Percentiles rank a stretch among this genome's conserved stretches.
Evolutionary conservation across 345 rosid genomes (phyloP).

Genomic region (Eucalyptus cloeziana): DNA sequence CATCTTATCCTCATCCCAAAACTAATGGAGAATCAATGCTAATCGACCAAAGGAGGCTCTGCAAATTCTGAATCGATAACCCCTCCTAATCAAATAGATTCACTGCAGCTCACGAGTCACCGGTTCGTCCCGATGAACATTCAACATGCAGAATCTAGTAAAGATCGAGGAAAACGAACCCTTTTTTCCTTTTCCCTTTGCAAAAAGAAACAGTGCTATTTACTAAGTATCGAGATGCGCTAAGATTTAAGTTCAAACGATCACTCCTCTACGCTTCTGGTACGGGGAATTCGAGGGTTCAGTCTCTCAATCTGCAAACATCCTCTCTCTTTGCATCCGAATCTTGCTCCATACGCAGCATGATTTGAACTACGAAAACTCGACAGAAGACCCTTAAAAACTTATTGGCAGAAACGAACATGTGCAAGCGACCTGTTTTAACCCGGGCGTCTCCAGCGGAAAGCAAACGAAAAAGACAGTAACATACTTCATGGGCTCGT

Average conservation of each 20-base stretch:
- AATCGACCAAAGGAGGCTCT: neutral
- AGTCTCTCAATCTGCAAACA: neutral
- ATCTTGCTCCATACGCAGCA: neutral
- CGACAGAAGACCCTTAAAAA: neutral
- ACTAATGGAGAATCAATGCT: neutral
- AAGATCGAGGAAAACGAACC: neutral
- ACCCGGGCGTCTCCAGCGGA: neutral
- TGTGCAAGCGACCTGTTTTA: neutral
- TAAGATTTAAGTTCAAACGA: neutral
- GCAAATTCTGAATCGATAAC: neutral
- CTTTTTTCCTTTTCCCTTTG: neutral
- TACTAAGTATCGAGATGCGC: neutral
- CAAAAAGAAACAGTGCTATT: neutral
- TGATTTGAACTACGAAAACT: neutral
- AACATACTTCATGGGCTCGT: neutral
- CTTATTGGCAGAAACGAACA: neutral
- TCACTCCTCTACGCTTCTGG: neutral
- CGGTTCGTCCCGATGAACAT: neutral
- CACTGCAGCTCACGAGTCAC: neutral
- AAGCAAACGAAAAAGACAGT: neutral
- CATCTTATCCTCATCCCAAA: neutral
- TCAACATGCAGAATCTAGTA: neutral
- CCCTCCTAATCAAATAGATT: neutral
- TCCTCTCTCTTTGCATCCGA: neutral
- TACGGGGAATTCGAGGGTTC: neutral